A percentile compares a stretch with the other conserved stretches of the same genome.
These are phyloP conservation scores for Hypoxylon rubiginosum DNA, from an alignment of 2,329 filamentous ascomycete genomes.

Conservation along the genomic window DNA sequence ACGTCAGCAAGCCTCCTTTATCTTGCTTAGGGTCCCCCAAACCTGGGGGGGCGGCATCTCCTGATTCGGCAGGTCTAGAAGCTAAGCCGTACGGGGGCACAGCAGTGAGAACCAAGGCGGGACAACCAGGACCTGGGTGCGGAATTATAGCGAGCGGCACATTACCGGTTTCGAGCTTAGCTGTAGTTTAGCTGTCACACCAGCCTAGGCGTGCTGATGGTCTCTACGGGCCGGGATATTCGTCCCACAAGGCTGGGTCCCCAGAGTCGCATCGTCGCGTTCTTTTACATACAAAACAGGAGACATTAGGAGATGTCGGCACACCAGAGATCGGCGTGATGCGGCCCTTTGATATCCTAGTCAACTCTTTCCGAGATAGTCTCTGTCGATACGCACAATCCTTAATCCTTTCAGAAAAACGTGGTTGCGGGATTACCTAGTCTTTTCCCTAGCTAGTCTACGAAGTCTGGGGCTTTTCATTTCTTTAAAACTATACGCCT, in stretches of 20 bases:
- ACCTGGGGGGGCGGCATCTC: conserved; percentile 25
- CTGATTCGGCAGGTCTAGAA: conserved; percentile 34
- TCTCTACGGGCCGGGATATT: conserved; percentile 21
- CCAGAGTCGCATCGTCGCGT: conserved; percentile 21
- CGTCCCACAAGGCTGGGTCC: conserved; percentile 40
- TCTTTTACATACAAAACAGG: conserved; percentile 12
- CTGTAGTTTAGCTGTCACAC: conserved; percentile 34
- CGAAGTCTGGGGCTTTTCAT: conserved; percentile 29
- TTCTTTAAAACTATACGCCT: conserved; percentile 18
- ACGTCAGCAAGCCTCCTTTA: conserved; percentile 29
- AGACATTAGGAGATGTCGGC: conserved; percentile 7
- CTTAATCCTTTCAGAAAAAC: neutral
- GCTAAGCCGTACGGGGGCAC: conserved; percentile 21
- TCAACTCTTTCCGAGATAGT: conserved; percentile 13
- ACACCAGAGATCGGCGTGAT: conserved; percentile 26
- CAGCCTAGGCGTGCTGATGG: conserved; percentile 18
- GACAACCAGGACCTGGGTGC: conserved; percentile 15
- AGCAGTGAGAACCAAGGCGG: conserved; percentile 11
- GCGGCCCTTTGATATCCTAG: conserved; percentile 25
- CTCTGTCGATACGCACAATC: conserved; percentile 17
- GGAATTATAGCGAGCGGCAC: conserved; percentile 24
- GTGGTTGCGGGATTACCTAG: conserved; percentile 15
- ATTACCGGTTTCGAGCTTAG: conserved; percentile 37
- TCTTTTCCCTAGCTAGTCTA: conserved; percentile 7
- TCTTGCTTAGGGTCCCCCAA: conserved; percentile 11